These are phyloP conservation scores for Corchorus olitorius DNA, from an alignment of 345 rosid genomes.

Conservation along the genomic window DNA sequence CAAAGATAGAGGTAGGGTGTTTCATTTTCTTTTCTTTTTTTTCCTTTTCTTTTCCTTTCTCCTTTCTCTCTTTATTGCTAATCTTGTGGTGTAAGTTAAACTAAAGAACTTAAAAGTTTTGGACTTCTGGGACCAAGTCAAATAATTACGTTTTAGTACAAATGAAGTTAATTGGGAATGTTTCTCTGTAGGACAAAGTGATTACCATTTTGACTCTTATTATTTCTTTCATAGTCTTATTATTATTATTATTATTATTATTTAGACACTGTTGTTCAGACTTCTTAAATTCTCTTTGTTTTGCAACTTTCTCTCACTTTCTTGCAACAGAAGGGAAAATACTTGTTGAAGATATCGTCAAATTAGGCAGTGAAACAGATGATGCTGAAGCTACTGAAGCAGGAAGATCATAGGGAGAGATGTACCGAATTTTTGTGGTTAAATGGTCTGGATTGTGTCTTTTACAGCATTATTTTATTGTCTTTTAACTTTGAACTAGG, in stretches of 20 bases:
- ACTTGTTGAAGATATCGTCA: slow-evolving; percentile 80
- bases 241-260: background rate
- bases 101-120: background rate
- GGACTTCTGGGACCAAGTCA: background rate
- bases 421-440: background rate
- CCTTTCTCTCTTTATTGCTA: background rate
- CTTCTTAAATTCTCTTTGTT: background rate
- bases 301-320: slow-evolving; percentile 9
- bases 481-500: background rate
- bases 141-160: background rate
- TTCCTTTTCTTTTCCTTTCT: no score
- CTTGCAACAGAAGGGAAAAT: slow-evolving; percentile 76
- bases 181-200: background rate
- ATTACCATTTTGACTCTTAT: background rate
- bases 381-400: slow-evolving; percentile 48
- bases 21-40: background rate
- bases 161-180: background rate
- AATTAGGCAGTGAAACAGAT: slow-evolving; percentile 68
- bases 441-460: background rate
- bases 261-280: background rate
- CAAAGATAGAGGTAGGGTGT: slow-evolving; percentile 72
- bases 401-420: slow-evolving; percentile 33
- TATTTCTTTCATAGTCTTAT: background rate
- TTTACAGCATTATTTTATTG: background rate
- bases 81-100: background rate